phyloP scores from a whole-genome alignment of 306 rosid species.

The Vigna angularis region DNA sequence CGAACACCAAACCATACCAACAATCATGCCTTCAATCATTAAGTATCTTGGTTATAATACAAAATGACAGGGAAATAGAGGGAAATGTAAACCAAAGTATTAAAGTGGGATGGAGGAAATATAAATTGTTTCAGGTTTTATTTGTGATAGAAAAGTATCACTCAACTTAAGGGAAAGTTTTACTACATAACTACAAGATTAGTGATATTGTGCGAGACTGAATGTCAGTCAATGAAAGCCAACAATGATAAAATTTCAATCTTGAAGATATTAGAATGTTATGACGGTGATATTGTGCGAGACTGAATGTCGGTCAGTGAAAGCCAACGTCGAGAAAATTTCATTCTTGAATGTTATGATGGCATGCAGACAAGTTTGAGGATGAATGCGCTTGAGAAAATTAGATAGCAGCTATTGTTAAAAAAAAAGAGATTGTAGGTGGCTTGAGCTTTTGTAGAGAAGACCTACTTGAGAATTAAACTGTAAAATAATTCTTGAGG shows the following conservation, averaged over 20 bases:
- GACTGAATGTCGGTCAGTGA: background rate
- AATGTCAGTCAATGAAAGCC: background rate
- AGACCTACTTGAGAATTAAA: background rate
- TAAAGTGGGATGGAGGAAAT: background rate
- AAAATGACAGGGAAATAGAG: background rate
- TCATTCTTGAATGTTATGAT: constrained; percentile 1
- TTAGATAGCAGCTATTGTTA: background rate
- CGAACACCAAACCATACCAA: background rate
- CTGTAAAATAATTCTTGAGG: no score
- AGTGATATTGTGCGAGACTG: background rate
- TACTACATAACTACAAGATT: background rate
- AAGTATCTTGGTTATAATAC: background rate
- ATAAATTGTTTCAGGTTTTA: background rate
- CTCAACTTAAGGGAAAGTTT: background rate
- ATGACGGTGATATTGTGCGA: background rate
- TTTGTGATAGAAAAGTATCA: background rate
- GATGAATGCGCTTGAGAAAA: background rate
- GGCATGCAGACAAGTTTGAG: background rate
- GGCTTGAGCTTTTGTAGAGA: background rate
- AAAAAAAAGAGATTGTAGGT: background rate
- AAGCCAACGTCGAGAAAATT: background rate
- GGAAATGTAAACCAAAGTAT: background rate
- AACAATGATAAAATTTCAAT: constrained; percentile 1
- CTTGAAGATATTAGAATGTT: background rate
- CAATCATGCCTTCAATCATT: background rate